Percentiles rank a stretch among this genome's conserved stretches.
These are phyloP conservation scores for Pythium brachiatum DNA, from an alignment of 352 stramenopile species.

Conservation along the genomic window DNA sequence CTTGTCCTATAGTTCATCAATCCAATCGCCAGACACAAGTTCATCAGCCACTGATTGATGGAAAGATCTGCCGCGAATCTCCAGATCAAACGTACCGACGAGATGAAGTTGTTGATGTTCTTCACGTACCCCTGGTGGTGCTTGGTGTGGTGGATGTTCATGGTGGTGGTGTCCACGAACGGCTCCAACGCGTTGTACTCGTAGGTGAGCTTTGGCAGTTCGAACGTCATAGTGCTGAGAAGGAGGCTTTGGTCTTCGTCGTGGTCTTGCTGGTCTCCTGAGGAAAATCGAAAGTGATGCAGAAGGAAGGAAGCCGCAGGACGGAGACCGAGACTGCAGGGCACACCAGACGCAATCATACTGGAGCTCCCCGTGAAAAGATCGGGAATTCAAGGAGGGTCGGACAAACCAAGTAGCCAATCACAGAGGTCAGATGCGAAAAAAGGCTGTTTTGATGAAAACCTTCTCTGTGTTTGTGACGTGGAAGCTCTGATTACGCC, in stretches of 20 bases:
- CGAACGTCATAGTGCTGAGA: slow-evolving; percentile 59
- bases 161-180: slow-evolving; percentile 85
- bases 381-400: slow-evolving; percentile 13
- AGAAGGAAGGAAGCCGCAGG: not conserved
- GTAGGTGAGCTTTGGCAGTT: slow-evolving; percentile 80
- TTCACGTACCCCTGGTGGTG: slow-evolving; percentile 90
- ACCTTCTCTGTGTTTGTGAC: not conserved
- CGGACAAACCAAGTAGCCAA: slow-evolving; percentile 16
- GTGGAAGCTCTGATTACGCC: not conserved
- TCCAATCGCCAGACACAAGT: too few relatives aligned
- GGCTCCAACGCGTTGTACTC: slow-evolving; percentile 87
- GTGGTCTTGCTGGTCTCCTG: not conserved
- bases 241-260: slow-evolving; percentile 12
- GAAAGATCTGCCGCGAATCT: not conserved
- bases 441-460: not conserved
- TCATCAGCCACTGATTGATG: not conserved
- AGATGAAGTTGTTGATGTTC: slow-evolving; percentile 90
- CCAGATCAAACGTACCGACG: slow-evolving; percentile 33
- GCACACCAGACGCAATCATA: slow-evolving; percentile 4
- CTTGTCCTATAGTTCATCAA: too few relatives aligned
- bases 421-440: not conserved
- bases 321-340: not conserved
- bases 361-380: slow-evolving; percentile 6
- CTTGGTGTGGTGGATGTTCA: slow-evolving; percentile 93
- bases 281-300: slow-evolving; percentile 41